Base-by-base conservation (phyloP, 2,329 filamentous ascomycete species). In the Ophiostoma sp. region DNA sequence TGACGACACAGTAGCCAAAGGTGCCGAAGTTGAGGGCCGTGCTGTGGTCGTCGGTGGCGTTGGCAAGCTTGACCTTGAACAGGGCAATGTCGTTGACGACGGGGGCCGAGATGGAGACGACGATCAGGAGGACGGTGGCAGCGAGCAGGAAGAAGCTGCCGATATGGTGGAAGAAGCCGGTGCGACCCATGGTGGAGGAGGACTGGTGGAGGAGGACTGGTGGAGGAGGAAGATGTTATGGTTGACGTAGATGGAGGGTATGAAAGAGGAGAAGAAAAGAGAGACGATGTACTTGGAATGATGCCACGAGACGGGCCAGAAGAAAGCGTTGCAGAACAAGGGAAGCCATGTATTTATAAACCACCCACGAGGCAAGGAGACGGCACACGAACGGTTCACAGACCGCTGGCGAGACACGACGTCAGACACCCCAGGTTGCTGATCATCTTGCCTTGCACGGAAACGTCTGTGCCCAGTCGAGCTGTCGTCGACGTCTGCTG, bases 91-190 rank as follows among this genome's bases (percentile, higher is more conserved):
- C 74, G 74, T 86, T 80, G 74, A 87, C 82, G 62, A 89, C 84
- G 10, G 87, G 87, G 0, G 87, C 79, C 2, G 86, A 85, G 72
- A 89, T 85, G 72, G 82, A 83, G 70, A 85, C 84, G 73, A 89
- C 80, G 71, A 89, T 77, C 70, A 89, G 81, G 67, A 89, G 81
- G 68, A 87, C 79, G 65, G 83, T 80, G 62, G 86, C 81, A 48
- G 80, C 78, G 70, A 89, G 81, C 67, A 89, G 81, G 74, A 89
- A 77, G 73, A 86, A 83, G 36, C 85, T 84, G 77, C 86, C 87
- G 69, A 88, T 77, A 76, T 87, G 83, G 77, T 87, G 85, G 73
- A 87, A 78, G 74, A 83, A 81, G 71, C 79, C 80, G 70, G 82
- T 83, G 73, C 81, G 73, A 69, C 81, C 83, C 83, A 85, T 85